These are phyloP conservation scores for Baeospora myosura DNA, from an alignment of 1,284 basidiomycete species.

Conservation along the genomic window DNA sequence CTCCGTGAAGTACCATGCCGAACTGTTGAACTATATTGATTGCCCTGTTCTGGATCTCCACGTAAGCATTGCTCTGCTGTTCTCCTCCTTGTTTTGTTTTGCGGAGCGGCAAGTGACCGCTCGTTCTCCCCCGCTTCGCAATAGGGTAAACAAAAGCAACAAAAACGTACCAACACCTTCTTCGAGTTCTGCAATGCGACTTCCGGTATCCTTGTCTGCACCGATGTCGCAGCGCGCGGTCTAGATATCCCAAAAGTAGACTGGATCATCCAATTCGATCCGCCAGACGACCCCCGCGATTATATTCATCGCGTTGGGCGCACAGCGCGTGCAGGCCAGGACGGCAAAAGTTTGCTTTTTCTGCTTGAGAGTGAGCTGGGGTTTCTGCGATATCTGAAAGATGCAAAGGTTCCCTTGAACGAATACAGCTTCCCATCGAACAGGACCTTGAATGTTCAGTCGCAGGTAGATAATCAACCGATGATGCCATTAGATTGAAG, in stretches of 20 bases:
- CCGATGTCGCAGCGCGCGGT: conserved; percentile 94
- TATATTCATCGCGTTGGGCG: conserved; percentile 99
- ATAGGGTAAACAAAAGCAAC: conserved; percentile 98
- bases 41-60: conserved; percentile 95
- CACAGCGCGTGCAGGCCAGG: conserved; percentile 93
- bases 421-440: conserved; percentile 93
- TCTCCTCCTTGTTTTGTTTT: conserved; percentile 5
- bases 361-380: conserved; percentile 90
- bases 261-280: conserved; percentile 99
- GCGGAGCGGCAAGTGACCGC: no score
- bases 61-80: conserved; percentile 40
- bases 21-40: conserved; percentile 96
- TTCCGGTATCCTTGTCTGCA: conserved; percentile 88
- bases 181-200: conserved; percentile 98
- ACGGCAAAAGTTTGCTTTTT: conserved; percentile 91
- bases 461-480: conserved; percentile 55
- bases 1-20: conserved; percentile 95
- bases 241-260: conserved; percentile 97
- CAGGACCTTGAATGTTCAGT: conserved; percentile 94
- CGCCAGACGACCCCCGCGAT: conserved; percentile 96
- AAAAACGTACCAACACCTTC: conserved; percentile 98
- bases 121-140: no score
- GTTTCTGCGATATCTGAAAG: conserved; percentile 92
- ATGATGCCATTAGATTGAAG: conserved; percentile 1
- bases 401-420: conserved; percentile 96